These are phyloP conservation scores for Casuarina glauca DNA, from an alignment of 306 rosid species.

Conservation along the genomic window DNA sequence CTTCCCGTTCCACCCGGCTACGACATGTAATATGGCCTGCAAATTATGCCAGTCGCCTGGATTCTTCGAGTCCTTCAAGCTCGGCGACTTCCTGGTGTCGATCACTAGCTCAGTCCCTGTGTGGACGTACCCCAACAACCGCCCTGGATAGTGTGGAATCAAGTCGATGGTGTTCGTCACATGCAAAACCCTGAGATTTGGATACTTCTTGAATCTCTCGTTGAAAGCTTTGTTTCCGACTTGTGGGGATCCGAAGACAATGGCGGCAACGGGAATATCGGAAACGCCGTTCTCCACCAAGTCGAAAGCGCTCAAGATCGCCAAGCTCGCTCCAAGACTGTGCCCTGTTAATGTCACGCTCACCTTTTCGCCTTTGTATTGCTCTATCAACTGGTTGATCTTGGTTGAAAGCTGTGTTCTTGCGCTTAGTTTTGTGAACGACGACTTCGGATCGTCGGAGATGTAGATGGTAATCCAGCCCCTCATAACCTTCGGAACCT, in stretches of 20 bases:
- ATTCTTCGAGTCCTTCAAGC: conserved; percentile 55
- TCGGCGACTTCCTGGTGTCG: conserved; percentile 51
- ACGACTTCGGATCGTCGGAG: conserved; percentile 42
- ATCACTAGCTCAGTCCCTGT: conserved; percentile 49
- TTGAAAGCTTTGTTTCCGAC: conserved; percentile 50
- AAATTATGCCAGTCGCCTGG: conserved; percentile 68
- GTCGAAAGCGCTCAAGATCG: conserved; percentile 56
- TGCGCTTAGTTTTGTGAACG: conserved; percentile 49
- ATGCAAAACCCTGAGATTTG: conserved; percentile 48
- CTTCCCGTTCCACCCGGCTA: conserved; percentile 74
- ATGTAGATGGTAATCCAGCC: conserved; percentile 73
- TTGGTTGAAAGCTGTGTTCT: conserved; percentile 42
- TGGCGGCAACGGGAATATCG: conserved; percentile 48
- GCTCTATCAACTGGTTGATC: conserved; percentile 26
- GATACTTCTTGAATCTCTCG: conserved; percentile 24
- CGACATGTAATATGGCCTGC: conserved; percentile 68
- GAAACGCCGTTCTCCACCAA: conserved; percentile 56
- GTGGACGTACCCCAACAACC: conserved; percentile 38
- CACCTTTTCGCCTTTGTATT: conserved; percentile 48
- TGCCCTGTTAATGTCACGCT: conserved; percentile 56
- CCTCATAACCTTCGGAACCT: conserved; percentile 48
- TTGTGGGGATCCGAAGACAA: conserved; percentile 54
- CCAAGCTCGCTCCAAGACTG: conserved; percentile 60
- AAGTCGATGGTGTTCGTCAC: conserved; percentile 45
- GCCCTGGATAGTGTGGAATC: conserved; percentile 50